Conservation (phyloP, 2,329 filamentous ascomycete genomes). For the Claviceps digitariae region DNA sequence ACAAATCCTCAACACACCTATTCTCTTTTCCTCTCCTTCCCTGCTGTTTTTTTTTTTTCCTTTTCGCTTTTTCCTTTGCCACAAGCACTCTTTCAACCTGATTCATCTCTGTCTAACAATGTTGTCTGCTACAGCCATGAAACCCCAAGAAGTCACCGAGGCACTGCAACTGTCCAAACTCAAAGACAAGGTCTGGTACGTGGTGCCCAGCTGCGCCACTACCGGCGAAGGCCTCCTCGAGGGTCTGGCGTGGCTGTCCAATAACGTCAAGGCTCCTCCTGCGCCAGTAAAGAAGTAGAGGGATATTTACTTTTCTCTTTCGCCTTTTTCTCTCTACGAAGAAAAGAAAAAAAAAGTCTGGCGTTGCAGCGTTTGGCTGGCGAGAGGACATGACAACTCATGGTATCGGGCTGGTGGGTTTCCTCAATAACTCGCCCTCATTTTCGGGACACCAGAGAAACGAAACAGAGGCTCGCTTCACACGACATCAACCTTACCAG, state of each 20-base stretch:
- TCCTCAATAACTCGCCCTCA: no score
- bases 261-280: conserved; percentile 61
- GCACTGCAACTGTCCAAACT: conserved; percentile 62
- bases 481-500: no score
- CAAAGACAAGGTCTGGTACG: conserved; percentile 76
- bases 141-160: conserved; percentile 66
- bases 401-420: no score
- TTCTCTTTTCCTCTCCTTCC: no score
- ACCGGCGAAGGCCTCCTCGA: conserved; percentile 71
- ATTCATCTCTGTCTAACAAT: neutral
- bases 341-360: neutral
- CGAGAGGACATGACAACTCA: no score
- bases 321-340: neutral
- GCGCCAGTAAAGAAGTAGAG: conserved; percentile 38
- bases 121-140: conserved; percentile 51
- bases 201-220: conserved; percentile 70
- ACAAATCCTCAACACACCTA: no score
- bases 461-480: no score
- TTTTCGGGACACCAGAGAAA: no score
- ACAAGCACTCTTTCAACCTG: neutral
- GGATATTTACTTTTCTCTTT: neutral
- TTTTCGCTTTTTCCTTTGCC: neutral
- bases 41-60: neutral
- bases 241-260: conserved; percentile 70
- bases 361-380: no score